Evolutionary conservation across 345 rosid species (phyloP).

Genomic region (Salix udensis): DNA sequence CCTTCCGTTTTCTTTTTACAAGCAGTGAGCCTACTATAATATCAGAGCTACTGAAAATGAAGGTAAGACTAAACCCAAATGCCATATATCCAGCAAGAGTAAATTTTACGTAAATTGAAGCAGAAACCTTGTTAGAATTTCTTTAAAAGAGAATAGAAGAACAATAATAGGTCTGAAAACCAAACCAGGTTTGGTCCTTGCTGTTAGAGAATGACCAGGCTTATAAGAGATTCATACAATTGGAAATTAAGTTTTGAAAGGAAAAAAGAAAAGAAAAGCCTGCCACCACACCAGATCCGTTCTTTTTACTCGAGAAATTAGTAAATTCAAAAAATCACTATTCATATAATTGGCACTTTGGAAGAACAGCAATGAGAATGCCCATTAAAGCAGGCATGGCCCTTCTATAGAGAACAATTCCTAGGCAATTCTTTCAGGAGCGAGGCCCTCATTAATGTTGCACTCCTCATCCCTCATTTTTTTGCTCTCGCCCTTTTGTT

Average conservation of each 20-base stretch:
- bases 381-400: background rate
- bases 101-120: background rate
- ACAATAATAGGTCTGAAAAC: background rate
- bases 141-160: background rate
- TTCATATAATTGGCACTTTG: background rate
- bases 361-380: background rate
- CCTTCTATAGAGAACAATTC: background rate
- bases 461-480: no score
- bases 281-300: background rate
- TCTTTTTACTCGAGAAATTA: background rate
- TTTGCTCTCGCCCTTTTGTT: no score
- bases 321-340: background rate
- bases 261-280: background rate
- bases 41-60: no score
- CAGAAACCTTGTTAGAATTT: background rate
- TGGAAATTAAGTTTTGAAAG: background rate
- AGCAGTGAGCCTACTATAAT: no score
- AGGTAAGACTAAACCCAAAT: background rate
- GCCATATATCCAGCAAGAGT: background rate
- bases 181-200: background rate
- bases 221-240: background rate
- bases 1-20: no score
- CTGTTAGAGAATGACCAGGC: background rate
- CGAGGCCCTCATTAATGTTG: no score
- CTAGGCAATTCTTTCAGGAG: background rate